A percentile compares a stretch with the other conserved stretches of the same genome.
Evolutionary conservation across 2,329 filamentous ascomycete species (phyloP).

Genomic region (Fusarium beomiforme): DNA sequence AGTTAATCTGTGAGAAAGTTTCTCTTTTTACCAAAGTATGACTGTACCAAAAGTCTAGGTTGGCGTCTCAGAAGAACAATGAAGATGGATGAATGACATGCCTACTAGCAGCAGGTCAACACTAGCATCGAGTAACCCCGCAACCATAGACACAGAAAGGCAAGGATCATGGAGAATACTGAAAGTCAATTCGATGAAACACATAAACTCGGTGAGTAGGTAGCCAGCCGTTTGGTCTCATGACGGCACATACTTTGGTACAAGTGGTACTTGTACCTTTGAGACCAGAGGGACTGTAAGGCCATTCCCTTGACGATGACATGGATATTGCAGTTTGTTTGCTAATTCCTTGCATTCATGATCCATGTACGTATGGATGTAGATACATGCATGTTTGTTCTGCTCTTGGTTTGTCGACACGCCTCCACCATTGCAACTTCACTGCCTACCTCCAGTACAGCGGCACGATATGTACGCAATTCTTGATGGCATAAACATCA

Average conservation of each 20-base stretch:
- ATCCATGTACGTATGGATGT: constrained; percentile 1
- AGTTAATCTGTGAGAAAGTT: background rate
- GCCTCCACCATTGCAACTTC: constrained; percentile 19
- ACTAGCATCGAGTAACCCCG: constrained; percentile 41
- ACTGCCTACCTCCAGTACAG: constrained; percentile 24
- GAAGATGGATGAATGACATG: constrained; percentile 24
- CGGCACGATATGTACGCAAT: constrained; percentile 33
- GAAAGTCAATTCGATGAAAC: constrained; percentile 24
- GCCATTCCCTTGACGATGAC: constrained; percentile 21
- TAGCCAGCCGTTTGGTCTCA: constrained; percentile 20
- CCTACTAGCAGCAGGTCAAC: constrained; percentile 18
- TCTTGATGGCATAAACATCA: constrained; percentile 12
- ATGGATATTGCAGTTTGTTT: constrained; percentile 26
- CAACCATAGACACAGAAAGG: constrained; percentile 22
- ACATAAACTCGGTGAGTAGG: constrained; percentile 32
- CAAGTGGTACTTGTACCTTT: constrained; percentile 33
- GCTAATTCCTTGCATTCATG: constrained; percentile 17
- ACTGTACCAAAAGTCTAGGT: constrained; percentile 13
- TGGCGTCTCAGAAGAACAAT: constrained; percentile 31
- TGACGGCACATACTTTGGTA: constrained; percentile 13
- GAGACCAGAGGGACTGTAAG: constrained; percentile 15
- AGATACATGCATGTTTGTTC: constrained; percentile 14
- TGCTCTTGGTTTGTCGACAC: constrained; percentile 17
- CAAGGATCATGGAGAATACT: constrained; percentile 28
- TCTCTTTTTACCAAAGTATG: constrained; percentile 3